Percentiles rank a stretch among this genome's conserved stretches.
Evolutionary conservation across 2,329 filamentous ascomycete genomes (phyloP).

Genomic region (Penicillium sp.): DNA sequence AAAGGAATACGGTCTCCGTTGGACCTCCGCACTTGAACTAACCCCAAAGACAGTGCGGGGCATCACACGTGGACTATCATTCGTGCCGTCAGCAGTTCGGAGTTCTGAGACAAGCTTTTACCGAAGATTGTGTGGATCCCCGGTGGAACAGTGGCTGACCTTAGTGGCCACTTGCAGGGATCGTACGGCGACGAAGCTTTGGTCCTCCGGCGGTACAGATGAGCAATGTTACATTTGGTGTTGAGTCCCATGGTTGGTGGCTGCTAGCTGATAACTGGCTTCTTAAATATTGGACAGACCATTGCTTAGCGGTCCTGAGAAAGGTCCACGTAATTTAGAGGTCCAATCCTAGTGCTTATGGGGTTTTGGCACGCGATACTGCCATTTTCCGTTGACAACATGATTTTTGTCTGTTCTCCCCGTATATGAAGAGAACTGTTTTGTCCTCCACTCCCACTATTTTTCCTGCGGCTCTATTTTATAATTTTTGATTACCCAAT

Average conservation of each 20-base stretch:
- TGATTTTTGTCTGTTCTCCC: neutral
- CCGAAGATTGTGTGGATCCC: neutral
- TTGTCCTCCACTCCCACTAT: neutral
- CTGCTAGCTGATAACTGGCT: neutral
- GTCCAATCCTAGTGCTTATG: neutral
- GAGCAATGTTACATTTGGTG: neutral
- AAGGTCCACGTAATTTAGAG: neutral
- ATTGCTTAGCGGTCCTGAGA: neutral
- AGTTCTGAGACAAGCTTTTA: neutral
- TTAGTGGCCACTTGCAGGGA: neutral
- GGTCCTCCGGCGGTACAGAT: neutral
- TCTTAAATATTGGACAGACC: neutral
- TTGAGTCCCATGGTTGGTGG: neutral
- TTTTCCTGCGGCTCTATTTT: neutral
- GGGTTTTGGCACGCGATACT: neutral
- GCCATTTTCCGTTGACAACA: neutral
- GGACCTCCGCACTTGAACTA: neutral
- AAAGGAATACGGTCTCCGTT: neutral
- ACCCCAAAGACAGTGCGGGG: neutral
- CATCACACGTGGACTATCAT: neutral
- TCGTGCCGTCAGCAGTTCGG: neutral
- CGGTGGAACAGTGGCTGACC: neutral
- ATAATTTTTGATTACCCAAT: neutral
- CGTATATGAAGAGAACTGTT: neutral
- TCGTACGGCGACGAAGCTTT: neutral